Percentiles rank a stretch among this genome's conserved stretches.
These are phyloP conservation scores for Carnegiea gigantea DNA, from an alignment of 179 eudicot genomes.

Conservation along the genomic window DNA sequence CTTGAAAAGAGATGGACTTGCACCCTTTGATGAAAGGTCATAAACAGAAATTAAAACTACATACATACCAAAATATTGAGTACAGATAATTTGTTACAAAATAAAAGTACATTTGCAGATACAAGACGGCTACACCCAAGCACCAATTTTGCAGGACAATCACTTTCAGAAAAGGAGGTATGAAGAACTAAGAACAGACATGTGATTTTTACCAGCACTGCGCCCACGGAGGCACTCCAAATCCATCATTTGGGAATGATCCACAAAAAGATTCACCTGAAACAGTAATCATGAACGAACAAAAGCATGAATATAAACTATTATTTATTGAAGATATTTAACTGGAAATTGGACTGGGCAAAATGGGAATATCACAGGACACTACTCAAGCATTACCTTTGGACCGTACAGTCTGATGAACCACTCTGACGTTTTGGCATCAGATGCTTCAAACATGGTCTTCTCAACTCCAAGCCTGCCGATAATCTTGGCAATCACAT, in stretches of 20 bases:
- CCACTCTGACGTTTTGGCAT: conserved; percentile 79
- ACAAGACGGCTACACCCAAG: not conserved
- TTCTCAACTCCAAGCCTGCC: conserved; percentile 87
- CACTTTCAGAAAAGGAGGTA: conserved; percentile 39
- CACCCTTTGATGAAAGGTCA: not conserved
- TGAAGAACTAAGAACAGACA: conserved; percentile 70
- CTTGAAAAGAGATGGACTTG: not conserved
- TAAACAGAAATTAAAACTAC: not conserved
- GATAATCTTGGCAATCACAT: conserved; percentile 75
- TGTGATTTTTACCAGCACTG: conserved; percentile 66
- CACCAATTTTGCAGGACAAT: not conserved
- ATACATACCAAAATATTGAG: not conserved
- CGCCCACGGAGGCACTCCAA: conserved; percentile 87
- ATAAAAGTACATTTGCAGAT: not conserved
- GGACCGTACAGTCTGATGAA: conserved; percentile 88
- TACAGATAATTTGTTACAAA: not conserved
- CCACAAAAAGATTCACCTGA: conserved; percentile 91
- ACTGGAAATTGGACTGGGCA: not conserved
- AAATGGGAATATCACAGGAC: not conserved
- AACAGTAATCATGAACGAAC: conserved; percentile 7
- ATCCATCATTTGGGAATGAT: conserved; percentile 84
- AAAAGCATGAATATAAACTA: not conserved
- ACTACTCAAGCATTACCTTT: conserved; percentile 43
- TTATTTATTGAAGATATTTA: not conserved
- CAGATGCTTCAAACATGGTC: conserved; percentile 91